phyloP scores from a whole-genome alignment of 1,139 yeast genomes.

The Candida glucosophila region DNA sequence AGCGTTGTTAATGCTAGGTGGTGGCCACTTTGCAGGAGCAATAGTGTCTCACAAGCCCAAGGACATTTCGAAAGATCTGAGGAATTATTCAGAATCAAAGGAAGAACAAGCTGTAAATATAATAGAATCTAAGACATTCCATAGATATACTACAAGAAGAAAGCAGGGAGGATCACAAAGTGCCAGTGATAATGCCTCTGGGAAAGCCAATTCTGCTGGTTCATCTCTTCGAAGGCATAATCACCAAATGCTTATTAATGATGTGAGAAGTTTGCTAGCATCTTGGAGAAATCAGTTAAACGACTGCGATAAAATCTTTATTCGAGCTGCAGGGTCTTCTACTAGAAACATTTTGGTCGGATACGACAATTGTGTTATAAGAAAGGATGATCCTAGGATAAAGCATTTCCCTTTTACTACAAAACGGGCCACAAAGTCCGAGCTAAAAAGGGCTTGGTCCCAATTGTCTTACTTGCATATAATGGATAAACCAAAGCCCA shows the following conservation, averaged over 20 bases:
- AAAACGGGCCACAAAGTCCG: conserved; percentile 75
- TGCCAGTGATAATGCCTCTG: conserved; percentile 84
- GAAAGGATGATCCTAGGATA: conserved; percentile 47
- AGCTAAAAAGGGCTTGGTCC: conserved; percentile 79
- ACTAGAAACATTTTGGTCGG: conserved; percentile 61
- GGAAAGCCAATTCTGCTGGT: conserved; percentile 96
- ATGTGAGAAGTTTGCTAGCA: conserved; percentile 58
- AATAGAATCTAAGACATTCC: conserved; percentile 77
- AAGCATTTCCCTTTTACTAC: conserved; percentile 82
- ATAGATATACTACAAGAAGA: conserved; percentile 90
- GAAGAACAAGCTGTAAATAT: conserved; percentile 58
- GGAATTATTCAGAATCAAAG: conserved; percentile 31
- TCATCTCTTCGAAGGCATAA: conserved; percentile 82
- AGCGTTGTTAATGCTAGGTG: conserved; percentile 89
- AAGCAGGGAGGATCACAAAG: conserved; percentile 98
- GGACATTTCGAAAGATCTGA: conserved; percentile 45
- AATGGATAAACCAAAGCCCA: conserved; percentile 47
- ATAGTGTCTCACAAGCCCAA: conserved; percentile 66
- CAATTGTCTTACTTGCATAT: conserved; percentile 56
- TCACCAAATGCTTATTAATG: conserved; percentile 74
- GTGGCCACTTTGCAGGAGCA: conserved; percentile 98
- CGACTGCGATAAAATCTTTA: conserved; percentile 59
- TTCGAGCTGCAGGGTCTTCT: conserved; percentile 77
- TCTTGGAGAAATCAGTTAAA: conserved; percentile 57
- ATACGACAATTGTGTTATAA: conserved; percentile 46